Conservation (phyloP, 1,139 yeast genomes). For the Suzukiozyma palmioleophila region DNA sequence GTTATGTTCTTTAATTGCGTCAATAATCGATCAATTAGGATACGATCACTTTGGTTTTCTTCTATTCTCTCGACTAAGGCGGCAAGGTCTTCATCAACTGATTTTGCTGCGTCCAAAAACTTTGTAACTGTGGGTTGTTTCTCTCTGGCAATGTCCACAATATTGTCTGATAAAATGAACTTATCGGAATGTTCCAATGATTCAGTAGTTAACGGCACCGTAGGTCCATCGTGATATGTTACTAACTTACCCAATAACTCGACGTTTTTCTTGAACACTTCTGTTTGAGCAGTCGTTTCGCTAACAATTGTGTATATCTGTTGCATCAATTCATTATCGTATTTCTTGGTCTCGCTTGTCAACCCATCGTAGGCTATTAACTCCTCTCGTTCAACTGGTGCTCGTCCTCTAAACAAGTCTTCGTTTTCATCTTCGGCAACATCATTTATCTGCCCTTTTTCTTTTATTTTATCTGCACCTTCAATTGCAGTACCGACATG, state of each 20-base stretch:
- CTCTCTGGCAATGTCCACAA: neutral
- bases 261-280: conserved; percentile 12
- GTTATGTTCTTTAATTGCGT: conserved; percentile 13
- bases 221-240: conserved; percentile 7
- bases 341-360: conserved; percentile 2
- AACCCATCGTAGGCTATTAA: conserved; percentile 12
- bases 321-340: conserved; percentile 2
- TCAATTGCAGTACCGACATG: conserved; percentile 6
- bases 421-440: conserved; percentile 5
- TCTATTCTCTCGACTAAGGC: conserved; percentile 9
- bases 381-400: conserved; percentile 8
- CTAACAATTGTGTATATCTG: conserved; percentile 14
- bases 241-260: conserved; percentile 10
- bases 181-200: conserved; percentile 6
- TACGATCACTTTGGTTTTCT: conserved; percentile 10
- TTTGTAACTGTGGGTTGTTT: neutral
- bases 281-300: conserved; percentile 17
- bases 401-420: neutral
- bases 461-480: neutral
- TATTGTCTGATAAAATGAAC: conserved; percentile 4
- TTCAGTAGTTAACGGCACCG: conserved; percentile 1
- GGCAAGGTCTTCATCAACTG: neutral
- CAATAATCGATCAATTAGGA: conserved; percentile 15
- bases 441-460: conserved; percentile 2
- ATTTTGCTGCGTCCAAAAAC: neutral